A percentile compares a stretch with the other conserved stretches of the same genome.
Evolutionary conservation across 352 stramenopile genomes (phyloP).

Genomic region (Pythium myriotylum): DNA sequence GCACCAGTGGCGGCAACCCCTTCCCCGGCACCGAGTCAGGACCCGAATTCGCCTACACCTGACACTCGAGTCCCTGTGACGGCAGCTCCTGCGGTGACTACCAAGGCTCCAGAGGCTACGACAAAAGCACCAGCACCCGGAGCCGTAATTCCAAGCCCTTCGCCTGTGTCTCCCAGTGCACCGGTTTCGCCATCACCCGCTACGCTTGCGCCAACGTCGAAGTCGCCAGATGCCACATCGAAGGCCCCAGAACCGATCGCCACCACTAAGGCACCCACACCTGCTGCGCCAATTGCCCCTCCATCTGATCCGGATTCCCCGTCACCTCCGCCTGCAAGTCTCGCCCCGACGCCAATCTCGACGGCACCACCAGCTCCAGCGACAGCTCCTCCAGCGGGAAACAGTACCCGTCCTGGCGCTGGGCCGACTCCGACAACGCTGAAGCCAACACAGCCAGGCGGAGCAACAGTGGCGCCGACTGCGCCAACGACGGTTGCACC

Average conservation of each 20-base stretch:
- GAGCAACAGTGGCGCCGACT: not conserved
- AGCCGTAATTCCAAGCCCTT: not conserved
- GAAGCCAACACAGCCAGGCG: too few species aligned
- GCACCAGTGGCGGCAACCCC: too few species aligned
- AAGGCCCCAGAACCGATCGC: slow-evolving; percentile 2
- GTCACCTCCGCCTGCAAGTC: slow-evolving; percentile 8
- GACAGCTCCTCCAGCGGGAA: not conserved
- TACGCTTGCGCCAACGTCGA: not conserved
- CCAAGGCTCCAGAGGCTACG: not conserved
- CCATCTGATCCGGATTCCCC: slow-evolving; percentile 13
- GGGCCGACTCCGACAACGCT: not conserved
- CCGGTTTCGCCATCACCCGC: not conserved
- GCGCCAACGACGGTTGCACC: slow-evolving; percentile 5
- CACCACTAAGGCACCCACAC: slow-evolving; percentile 1
- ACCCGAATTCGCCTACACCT: not conserved
- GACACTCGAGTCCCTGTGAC: not conserved
- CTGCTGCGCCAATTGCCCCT: not conserved
- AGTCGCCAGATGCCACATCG: not conserved
- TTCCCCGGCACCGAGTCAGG: not conserved
- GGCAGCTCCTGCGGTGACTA: not conserved
- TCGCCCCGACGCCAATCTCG: not conserved
- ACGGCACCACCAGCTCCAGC: not conserved
- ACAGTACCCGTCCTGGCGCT: not conserved
- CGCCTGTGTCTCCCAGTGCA: not conserved
- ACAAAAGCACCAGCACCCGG: slow-evolving; percentile 12